Base-by-base conservation (phyloP, 2,329 filamentous ascomycete species). In the Pseudogymnoascus sp. region DNA sequence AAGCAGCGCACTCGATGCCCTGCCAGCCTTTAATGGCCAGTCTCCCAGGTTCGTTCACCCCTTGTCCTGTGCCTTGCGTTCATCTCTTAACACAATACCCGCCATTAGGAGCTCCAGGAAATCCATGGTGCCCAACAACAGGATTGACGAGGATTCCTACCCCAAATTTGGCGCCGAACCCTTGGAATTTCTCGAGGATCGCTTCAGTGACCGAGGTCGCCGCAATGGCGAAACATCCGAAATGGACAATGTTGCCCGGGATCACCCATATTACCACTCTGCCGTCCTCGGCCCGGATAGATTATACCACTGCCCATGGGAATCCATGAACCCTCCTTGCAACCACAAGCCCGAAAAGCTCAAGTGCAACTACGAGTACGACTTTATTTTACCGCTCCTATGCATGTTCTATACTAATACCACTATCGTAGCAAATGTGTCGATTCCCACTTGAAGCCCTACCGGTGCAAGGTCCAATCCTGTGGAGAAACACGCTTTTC, bases 341-440 rank as follows among this genome's bases (percentile, higher is more conserved):
- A 89, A 85, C 76, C 93, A 97, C 85, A 90, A 90, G 78, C 86
- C 93, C 42, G 95, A 96, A 73, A 95, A 96, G 80, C 89, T 97
- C 70, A 97, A 97, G 85, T 97, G 93, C 87, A 96, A 96, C 79
- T 97, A 97, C 75, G 93, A 97, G 93, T 96, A 88, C 84, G 91
- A 50, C 38, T 59, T 65, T 16, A 36, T 40, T 18, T 46, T 62
- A 38, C 25, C 28, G 28, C 21, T 38, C 18, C 60, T 63, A 31
- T 37, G 18, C 62, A 23, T 23, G 38, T 44, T 56, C 61, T 66
- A 66, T 63, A 67, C 71, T 73, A 70, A 73, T 63, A 50, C 66
- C 40, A 59, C 65, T 60, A 56, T 31, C 61, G 59, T 74, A 96
- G 93, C 84, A 97, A 97, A 83, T 96, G 95, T 71, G 87, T 97